Base-by-base conservation (phyloP, 2,329 filamentous ascomycete genomes). In the Trichoderma simmonsii region DNA sequence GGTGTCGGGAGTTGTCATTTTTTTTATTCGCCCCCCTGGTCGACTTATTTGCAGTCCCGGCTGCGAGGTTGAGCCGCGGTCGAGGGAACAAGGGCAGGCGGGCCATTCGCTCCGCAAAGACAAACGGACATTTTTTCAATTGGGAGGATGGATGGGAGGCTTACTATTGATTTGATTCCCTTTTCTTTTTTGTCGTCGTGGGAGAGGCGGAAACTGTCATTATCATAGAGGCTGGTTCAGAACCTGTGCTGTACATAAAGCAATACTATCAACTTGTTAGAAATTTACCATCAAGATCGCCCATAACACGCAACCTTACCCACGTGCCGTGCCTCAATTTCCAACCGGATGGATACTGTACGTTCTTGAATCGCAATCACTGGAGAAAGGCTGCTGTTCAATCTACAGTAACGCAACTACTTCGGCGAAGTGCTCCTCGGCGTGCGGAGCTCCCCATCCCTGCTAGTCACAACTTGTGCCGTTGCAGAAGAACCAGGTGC, bases 1-100 rank as follows among this genome's bases (percentile, higher is more conserved):
- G 65, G 65, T 32, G 65, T 48, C 65, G 65, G 65, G 65, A 68
- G 65, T 68, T 60, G 65, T 68, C 65, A 68, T 60, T 43, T 68
- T n/a, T 68, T 32, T 18, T 48, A 5, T n/a, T 43, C 7, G 7
- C 39, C 39, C 24, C 64, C 64, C 65, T 51, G 57, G 54, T 24
- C 39, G 7, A 60, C 24, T 24, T 32, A n/a, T 24, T 34, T 34
- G 43, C 12, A 26, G 36, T 57, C 7, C 34, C 51, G 34, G 64
- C 34, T 67, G 32, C 15, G 32, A 67, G 39, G 62, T 30, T 28
- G 34, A 48, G 36, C n/a, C 26, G 36, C 34, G 36, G 60, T n/a
- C 12, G 34, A 63, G 32, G 32, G 59, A 62, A 62, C 12, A 54
- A 24, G 34, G 21, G 34, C 32, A 34, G 54, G 54, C 54, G 65